Evolutionary conservation across 208 protist species (phyloP).

Genomic region (Crithidia sp.): DNA sequence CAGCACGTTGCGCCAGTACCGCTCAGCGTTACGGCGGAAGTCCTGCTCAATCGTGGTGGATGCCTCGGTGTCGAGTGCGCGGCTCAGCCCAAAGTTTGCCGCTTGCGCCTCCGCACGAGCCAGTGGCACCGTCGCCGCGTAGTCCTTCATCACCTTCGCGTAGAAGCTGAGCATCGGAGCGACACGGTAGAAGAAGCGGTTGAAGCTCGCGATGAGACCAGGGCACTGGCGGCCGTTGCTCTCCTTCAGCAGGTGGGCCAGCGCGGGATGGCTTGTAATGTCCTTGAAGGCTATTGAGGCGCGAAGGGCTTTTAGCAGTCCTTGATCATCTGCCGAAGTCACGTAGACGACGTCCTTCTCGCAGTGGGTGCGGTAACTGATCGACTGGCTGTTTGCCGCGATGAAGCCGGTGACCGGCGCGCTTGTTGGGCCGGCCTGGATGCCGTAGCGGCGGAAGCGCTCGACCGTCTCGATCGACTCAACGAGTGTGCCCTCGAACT

Average conservation of each 20-base stretch:
- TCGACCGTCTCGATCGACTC: slow-evolving; percentile 72
- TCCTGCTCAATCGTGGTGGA: slow-evolving; percentile 74
- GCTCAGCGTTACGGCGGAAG: slow-evolving; percentile 86
- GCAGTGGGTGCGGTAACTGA: slow-evolving; percentile 68
- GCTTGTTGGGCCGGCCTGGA: slow-evolving; percentile 63
- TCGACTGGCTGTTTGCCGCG: slow-evolving; percentile 58
- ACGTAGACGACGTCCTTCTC: slow-evolving; percentile 71
- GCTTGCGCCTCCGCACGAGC: slow-evolving; percentile 53
- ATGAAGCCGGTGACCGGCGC: slow-evolving; percentile 73
- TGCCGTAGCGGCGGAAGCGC: slow-evolving; percentile 72
- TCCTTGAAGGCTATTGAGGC: slow-evolving; percentile 54
- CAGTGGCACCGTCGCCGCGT: slow-evolving; percentile 38
- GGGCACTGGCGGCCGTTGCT: slow-evolving; percentile 13
- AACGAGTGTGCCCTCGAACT: slow-evolving; percentile 78
- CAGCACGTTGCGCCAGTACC: slow-evolving; percentile 86
- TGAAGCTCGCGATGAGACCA: slow-evolving; percentile 68
- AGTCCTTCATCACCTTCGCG: slow-evolving; percentile 53
- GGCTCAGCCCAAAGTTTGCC: slow-evolving; percentile 47
- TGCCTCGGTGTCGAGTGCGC: slow-evolving; percentile 63
- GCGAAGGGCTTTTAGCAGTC: slow-evolving; percentile 45
- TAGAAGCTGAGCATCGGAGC: slow-evolving; percentile 84
- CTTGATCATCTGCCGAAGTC: slow-evolving; percentile 61
- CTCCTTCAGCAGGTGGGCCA: slow-evolving; percentile 57
- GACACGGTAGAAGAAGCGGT: slow-evolving; percentile 80
- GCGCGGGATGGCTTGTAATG: slow-evolving; percentile 54